Base-by-base conservation (phyloP, 78 protist genomes). In the slime mould (Dictyostelium discoideum) region DNA sequence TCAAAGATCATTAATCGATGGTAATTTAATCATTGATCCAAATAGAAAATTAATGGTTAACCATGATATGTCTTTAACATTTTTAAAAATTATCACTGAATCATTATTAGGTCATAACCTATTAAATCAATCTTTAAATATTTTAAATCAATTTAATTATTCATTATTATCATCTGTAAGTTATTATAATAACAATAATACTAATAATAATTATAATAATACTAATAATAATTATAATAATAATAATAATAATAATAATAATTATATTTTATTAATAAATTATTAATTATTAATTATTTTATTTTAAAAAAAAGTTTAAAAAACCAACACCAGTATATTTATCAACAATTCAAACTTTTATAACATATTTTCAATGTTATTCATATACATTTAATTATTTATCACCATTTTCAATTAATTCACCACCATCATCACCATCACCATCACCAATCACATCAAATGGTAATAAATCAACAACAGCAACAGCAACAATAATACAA, bases 81-180 rank as follows among this genome's bases (percentile, higher is more conserved):
- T 88, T 42, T 80, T 88, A 22, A 88, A 80, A 26, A 88, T 88
- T 11, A 32, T 88, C 3, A 40, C 74, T 26, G 93, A 88, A 46
- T 88, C 85, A 32, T 88, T 44, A 5, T 22, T 88, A 8, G 86
- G 86, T 1, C 79, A 87, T 57, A 87, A 87, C 16, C 29, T 87
- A 29, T 72, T 81, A 39, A 74, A 74, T 74, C 54, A 26, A 74
- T 74, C 81, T 29, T 81, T 86, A 24, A 50, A 50, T n/a, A 20
- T 32, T 37, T 78, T 73, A 20, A 46, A 87, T 22, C 50, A 83
- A 37, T 81, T 18, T 29, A 29, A 87, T 44, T 77, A 77, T 60
- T 13, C 69, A 37, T 54, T 74, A 37, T 86, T 76, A 29, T 48
- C 83, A 50, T 7, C 26, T 1, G 92, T 86, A 86, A 24, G 81